Conservation (phyloP, 768 basidiomycete genomes). For the Lentinula sp. region DNA sequence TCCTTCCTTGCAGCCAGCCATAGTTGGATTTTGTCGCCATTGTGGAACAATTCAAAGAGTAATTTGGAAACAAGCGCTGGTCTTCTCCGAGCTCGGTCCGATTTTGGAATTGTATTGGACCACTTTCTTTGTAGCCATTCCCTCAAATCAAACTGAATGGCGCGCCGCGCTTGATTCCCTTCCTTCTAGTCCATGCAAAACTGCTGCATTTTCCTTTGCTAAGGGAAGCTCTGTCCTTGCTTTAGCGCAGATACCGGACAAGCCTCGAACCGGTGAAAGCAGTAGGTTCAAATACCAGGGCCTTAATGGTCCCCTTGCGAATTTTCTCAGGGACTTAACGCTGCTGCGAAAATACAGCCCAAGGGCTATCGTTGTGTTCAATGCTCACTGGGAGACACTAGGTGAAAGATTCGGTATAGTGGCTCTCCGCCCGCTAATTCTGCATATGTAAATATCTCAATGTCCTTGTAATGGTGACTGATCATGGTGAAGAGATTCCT, state of each 20-base stretch:
- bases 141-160: constrained; percentile 24
- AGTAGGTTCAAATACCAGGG: constrained; percentile 25
- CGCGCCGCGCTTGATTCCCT: constrained; percentile 43
- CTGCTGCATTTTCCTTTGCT: constrained; percentile 73
- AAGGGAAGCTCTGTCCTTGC: constrained; percentile 35
- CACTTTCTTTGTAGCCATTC: constrained; percentile 5
- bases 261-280: neutral
- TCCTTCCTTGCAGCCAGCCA: constrained; percentile 68
- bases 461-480: constrained; percentile 44
- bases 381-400: constrained; percentile 74
- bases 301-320: constrained; percentile 45
- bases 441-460: neutral
- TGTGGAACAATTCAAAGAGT: neutral
- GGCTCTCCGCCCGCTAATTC: neutral
- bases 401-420: constrained; percentile 49
- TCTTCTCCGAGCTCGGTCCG: neutral
- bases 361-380: constrained; percentile 67
- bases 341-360: constrained; percentile 59
- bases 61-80: neutral
- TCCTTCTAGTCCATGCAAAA: constrained; percentile 49
- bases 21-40: constrained; percentile 4
- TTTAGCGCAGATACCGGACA: neutral
- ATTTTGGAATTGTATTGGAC: too few species aligned
- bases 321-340: constrained; percentile 55
- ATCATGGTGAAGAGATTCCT: constrained; percentile 74